Evolutionary conservation across 441 rosid genomes (phyloP).

Genomic region (Erodium chrysanthum): DNA sequence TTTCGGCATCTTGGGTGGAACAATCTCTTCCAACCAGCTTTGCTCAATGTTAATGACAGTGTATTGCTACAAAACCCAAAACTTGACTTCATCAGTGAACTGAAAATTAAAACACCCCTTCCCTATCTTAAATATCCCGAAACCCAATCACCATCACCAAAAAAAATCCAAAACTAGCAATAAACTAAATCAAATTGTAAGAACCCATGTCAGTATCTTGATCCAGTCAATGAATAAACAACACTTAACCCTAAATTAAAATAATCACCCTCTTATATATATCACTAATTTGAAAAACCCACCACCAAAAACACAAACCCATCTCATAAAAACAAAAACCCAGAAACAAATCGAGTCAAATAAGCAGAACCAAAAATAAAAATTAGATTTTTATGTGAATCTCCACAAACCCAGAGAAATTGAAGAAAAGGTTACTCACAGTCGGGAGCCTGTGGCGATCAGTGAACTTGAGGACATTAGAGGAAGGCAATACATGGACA

Average conservation of each 20-base stretch:
- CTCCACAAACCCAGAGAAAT: not conserved
- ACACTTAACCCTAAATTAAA: not conserved
- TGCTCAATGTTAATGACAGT: slow-evolving; percentile 35
- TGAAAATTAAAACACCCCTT: not conserved
- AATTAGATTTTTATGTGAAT: not conserved
- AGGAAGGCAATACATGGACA: slow-evolving; percentile 47
- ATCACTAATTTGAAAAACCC: not conserved
- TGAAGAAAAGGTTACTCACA: slow-evolving; percentile 8
- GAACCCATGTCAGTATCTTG: not conserved
- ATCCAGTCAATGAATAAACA: not conserved
- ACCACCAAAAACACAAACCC: not conserved
- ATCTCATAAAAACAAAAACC: not conserved
- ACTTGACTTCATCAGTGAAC: not conserved
- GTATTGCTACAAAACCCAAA: slow-evolving; percentile 16
- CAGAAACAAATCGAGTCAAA: not conserved
- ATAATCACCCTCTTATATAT: not conserved
- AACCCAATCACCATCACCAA: not conserved
- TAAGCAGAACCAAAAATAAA: not conserved
- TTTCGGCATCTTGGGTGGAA: slow-evolving; percentile 43
- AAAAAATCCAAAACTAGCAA: not conserved
- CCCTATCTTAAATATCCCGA: not conserved
- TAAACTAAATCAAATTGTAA: not conserved
- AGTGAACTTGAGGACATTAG: slow-evolving; percentile 34
- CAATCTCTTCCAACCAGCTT: slow-evolving; percentile 48
- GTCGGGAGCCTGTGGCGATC: slow-evolving; percentile 41